Percentiles rank a stretch among this genome's conserved stretches.
Conservation (phyloP, 805 yeast species). For the Candida adriatica region DNA sequence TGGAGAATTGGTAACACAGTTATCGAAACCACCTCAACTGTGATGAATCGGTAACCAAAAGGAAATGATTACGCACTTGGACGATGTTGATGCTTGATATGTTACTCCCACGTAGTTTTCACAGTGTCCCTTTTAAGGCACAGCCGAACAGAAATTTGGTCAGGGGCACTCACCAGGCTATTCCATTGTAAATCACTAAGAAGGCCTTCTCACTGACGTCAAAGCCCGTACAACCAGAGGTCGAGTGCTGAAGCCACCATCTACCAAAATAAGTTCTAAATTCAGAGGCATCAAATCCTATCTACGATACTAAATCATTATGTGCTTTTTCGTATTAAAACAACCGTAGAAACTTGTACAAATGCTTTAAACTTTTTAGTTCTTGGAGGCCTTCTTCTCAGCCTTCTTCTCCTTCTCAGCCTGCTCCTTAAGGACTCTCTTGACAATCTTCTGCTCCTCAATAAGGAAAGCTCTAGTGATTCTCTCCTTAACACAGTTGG, state of each 20-base stretch:
- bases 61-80: no score
- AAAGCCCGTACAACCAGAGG: no score
- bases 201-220: no score
- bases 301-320: constrained; percentile 9
- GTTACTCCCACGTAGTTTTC: no score
- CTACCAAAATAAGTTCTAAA: no score
- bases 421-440: constrained; percentile 97
- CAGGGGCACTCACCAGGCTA: not conserved
- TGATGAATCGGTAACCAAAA: no score
- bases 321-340: constrained; percentile 17
- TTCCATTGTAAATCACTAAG: no score
- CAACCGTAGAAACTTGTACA: constrained; percentile 11
- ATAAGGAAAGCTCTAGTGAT: constrained; percentile 98
- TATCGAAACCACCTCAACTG: no score
- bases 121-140: not conserved
- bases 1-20: no score
- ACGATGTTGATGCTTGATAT: no score
- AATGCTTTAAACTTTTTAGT: constrained; percentile 18
- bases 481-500: constrained; percentile 98
- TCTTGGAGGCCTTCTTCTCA: constrained; percentile 34
- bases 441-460: constrained; percentile 99
- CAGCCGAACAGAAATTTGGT: not conserved
- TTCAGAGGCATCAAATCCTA: no score
- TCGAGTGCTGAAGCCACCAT: no score
- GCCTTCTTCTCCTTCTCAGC: constrained; percentile 78